A percentile compares a stretch with the other conserved stretches of the same genome.
These are phyloP conservation scores for Lojkania enalia DNA, from an alignment of 2,329 filamentous ascomycete genomes.

Conservation along the genomic window DNA sequence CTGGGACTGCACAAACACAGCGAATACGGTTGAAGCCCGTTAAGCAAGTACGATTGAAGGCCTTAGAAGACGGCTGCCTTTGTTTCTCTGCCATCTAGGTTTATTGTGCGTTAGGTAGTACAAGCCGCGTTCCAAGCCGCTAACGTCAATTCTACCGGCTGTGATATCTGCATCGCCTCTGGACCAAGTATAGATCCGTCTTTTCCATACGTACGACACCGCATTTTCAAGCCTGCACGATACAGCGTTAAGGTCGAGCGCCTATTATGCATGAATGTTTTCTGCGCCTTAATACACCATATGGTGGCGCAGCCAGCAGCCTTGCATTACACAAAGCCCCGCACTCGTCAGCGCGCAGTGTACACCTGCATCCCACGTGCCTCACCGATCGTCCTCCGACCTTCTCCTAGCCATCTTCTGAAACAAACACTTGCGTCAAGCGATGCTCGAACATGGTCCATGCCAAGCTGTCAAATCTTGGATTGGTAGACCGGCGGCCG, in stretches of 20 bases:
- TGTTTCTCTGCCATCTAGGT: too few relatives aligned
- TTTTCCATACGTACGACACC: too few relatives aligned
- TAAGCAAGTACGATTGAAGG: too few relatives aligned
- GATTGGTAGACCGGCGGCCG: neutral
- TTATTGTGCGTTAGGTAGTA: too few relatives aligned
- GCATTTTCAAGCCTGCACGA: neutral
- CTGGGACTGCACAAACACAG: too few relatives aligned
- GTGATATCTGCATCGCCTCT: too few relatives aligned
- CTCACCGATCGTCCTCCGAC: neutral
- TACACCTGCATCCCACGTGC: constrained; percentile 7
- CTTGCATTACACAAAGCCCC: constrained; percentile 8
- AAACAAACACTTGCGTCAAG: neutral
- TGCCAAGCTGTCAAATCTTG: neutral
- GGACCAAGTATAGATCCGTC: too few relatives aligned
- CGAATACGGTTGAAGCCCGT: too few relatives aligned
- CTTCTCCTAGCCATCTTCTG: neutral
- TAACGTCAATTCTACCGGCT: too few relatives aligned
- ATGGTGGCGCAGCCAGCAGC: constrained; percentile 9
- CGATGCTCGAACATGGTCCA: neutral
- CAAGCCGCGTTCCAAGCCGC: too few relatives aligned
- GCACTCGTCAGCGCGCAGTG: neutral
- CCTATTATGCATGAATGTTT: neutral
- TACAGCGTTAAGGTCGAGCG: neutral
- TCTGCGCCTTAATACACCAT: neutral
- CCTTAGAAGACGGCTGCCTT: too few relatives aligned